Evolutionary conservation across 2,329 filamentous ascomycete species (phyloP), one percentile per base, ranked within the genome.

Genomic region (Paraphoma chrysanthemicola): DNA sequence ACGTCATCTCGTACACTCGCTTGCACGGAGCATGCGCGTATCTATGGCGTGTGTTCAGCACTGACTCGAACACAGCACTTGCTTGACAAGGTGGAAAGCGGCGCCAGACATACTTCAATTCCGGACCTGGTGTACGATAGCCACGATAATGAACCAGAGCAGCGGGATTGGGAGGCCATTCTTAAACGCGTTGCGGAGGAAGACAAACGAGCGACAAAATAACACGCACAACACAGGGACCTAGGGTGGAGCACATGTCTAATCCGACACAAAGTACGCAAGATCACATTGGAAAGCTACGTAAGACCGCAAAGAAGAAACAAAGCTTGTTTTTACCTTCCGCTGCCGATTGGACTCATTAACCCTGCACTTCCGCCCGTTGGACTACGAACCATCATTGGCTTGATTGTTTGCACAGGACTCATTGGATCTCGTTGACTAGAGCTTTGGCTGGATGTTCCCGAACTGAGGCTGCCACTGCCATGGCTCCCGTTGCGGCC

Each of bases 381-480:
- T 17, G 69, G 47, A 60, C 67, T 74, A 50, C 73, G 68, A n/a
- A 68, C 48, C 70, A 74, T 70, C 58, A 75, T 61, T 7, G 71
- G 67, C 54, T 75, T 76, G 42, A 68, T 47, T 30, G 64, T 69
- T 31, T 72, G 73, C 41, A 75, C 62, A 17, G 75, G 75, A 54
- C 72, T 76, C 68, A 76, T 65, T n/a, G 75, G 75, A 58, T 78
- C 75, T 42, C 71, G 60, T 53, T 76, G 74, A 51, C 74, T 77
- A 11, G 72, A 72, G 59, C 70, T 73, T 59, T 76, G 70, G 57
- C 74, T 77, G 6, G 68, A 73, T 69, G 67, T 79, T 70, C 68
- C 81, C 58, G 70, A 79, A 78, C 60, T 80, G 74, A 71, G 71
- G 71, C 76, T 76, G 45, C 81, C 81, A 60, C 82, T 84, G 48